Conservation (phyloP, 768 basidiomycete species). For the Calocybe indica region DNA sequence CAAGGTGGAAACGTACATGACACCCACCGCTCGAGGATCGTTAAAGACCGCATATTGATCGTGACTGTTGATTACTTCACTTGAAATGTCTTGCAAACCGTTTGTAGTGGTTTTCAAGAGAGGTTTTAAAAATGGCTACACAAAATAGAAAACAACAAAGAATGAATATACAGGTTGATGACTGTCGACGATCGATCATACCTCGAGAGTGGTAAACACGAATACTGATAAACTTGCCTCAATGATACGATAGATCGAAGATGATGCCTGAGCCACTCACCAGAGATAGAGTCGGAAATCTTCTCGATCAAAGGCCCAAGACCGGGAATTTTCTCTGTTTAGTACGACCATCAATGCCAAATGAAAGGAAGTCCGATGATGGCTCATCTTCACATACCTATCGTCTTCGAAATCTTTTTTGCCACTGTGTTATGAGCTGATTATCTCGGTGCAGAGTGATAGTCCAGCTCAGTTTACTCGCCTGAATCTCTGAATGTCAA, state of each 20-base stretch:
- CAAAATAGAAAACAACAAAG: not conserved
- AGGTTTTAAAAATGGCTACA: slow-evolving; percentile 75
- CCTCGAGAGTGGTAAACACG: slow-evolving; percentile 81
- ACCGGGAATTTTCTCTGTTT: slow-evolving; percentile 77
- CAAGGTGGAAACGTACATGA: slow-evolving; percentile 12
- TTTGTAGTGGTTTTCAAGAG: slow-evolving; percentile 64
- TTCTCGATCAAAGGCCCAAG: slow-evolving; percentile 71
- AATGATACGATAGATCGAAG: not conserved
- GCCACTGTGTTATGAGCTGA: slow-evolving; percentile 32
- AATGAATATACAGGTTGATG: not conserved
- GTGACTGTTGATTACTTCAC: slow-evolving; percentile 70
- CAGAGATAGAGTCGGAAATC: slow-evolving; percentile 64
- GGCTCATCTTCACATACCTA: slow-evolving; percentile 39
- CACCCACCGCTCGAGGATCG: slow-evolving; percentile 65
- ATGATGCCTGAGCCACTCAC: slow-evolving; percentile 23
- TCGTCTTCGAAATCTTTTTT: slow-evolving; percentile 75
- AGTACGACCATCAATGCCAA: not conserved
- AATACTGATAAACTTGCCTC: slow-evolving; percentile 42
- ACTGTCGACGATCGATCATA: slow-evolving; percentile 13
- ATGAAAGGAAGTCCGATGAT: no score
- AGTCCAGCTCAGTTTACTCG: slow-evolving; percentile 18
- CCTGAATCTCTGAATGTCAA: slow-evolving; percentile 79
- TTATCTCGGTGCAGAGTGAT: not conserved
- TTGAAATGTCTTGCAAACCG: slow-evolving; percentile 57
- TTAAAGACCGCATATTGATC: slow-evolving; percentile 91